Evolutionary conservation across 2,329 filamentous ascomycete genomes (phyloP).

Genomic region (Dothistroma pini): DNA sequence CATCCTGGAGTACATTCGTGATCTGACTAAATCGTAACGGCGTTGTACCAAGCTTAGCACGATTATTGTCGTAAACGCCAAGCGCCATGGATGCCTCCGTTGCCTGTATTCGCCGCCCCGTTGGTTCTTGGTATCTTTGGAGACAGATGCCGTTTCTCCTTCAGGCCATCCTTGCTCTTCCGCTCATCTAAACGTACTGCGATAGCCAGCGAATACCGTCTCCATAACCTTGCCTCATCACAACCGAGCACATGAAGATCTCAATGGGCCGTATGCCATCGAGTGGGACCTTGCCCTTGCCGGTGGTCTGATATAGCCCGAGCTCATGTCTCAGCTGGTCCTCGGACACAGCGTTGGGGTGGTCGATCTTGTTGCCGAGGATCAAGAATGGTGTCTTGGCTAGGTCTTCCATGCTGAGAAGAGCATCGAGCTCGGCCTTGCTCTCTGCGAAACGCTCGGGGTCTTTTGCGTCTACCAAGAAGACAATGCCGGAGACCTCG

Average conservation of each 20-base stretch:
- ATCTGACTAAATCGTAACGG: neutral
- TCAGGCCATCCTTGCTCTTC: neutral
- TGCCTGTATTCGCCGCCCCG: neutral
- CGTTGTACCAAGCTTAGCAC: neutral
- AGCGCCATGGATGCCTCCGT: neutral
- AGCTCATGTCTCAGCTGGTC: conserved; percentile 90
- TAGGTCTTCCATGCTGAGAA: conserved; percentile 95
- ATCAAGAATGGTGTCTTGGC: conserved; percentile 93
- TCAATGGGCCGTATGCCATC: conserved; percentile 94
- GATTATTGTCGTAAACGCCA: neutral
- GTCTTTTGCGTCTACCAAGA: conserved; percentile 97
- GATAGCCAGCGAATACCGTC: conserved; percentile 87
- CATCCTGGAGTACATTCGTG: neutral
- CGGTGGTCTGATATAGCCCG: conserved; percentile 89
- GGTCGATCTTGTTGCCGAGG: conserved; percentile 99
- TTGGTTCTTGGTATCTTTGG: neutral
- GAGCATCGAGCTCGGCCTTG: conserved; percentile 90
- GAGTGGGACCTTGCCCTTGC: conserved; percentile 88
- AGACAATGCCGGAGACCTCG: conserved; percentile 93
- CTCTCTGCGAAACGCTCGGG: conserved; percentile 90
- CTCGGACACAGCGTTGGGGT: conserved; percentile 91
- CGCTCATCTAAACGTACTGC: conserved; percentile 70
- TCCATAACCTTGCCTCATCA: conserved; percentile 92
- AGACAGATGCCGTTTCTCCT: too few relatives aligned
- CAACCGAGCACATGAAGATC: conserved; percentile 98